Evolutionary conservation across 2,329 filamentous ascomycete species (phyloP), one percentile per base, ranked within the genome.

Genomic region (Curvularia eragrostidis): DNA sequence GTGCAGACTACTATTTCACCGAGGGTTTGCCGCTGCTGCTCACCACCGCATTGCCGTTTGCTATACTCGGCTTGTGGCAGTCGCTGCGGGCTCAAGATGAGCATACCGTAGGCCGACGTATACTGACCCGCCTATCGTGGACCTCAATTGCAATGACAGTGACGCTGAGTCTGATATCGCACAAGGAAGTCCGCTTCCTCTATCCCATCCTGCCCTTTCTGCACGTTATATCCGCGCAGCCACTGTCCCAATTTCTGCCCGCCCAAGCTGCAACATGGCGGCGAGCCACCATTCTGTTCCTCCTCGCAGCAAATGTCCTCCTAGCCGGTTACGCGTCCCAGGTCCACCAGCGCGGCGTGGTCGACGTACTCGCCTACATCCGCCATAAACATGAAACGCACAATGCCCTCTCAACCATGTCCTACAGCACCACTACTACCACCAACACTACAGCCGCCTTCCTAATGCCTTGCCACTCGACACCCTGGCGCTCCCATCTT

Each of bases 151-250:
- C 88, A 53, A 76, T 86, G 28, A 90, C 89, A 56, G 78, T 90
- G 9, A 73, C 79, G 1, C 83, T 98, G 32, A 96, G 91, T 1
- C 72, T 91, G 46, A 91, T 98, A 65, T 88, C 92, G 1, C 95
- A 99, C 80, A 99, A 99, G 76, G 95, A 99, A 82, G 91, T 97
- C 67, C 91, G 95, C 70, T 99, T 99, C 80, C 91, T 98, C 65
- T 97, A 96, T 70, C 94, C 95, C 1, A 84, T 99, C 18, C 84
- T 98, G 1, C 94, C 95, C 1, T 84, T 89, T n/a, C 84, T 99
- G 6, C 91, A 95, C 73, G 80, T 97, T 61, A 81, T 98, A 38
- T 87, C 91, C 1, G 91, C 92, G 0, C 85, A 87, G 0, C 83
- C 87, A 2, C 78, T 91, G 15, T 81, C 85, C 2, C 75, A 81